Evolutionary conservation across 345 rosid genomes (phyloP).

Genomic region (Stellera chamaejasme): DNA sequence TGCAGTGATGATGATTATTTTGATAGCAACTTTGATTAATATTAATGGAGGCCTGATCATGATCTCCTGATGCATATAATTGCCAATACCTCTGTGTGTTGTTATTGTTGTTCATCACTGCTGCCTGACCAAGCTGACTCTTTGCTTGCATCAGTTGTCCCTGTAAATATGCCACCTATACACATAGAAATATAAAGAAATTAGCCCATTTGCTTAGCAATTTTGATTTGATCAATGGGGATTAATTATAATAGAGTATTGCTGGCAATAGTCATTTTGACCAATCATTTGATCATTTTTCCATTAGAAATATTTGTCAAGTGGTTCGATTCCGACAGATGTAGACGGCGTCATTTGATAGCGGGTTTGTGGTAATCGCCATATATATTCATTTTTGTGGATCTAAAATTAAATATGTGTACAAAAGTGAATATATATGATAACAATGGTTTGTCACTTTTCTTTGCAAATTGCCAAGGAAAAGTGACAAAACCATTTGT

Average conservation of each 20-base stretch:
- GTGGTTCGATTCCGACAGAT: too few relatives aligned
- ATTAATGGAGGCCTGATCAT: constrained; percentile 19
- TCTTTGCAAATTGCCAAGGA: too few relatives aligned
- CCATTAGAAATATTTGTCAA: too few relatives aligned
- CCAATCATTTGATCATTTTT: too few relatives aligned
- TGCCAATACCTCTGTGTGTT: constrained; percentile 30
- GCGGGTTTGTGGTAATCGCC: too few relatives aligned
- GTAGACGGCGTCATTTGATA: too few relatives aligned
- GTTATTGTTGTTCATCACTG: constrained; percentile 19
- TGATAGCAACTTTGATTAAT: constrained; percentile 5
- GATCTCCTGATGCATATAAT: constrained; percentile 10
- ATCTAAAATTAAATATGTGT: too few relatives aligned
- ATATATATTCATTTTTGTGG: too few relatives aligned
- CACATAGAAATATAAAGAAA: not conserved
- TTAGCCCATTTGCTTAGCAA: not conserved
- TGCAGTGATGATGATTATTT: constrained; percentile 7
- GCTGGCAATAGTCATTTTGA: too few relatives aligned
- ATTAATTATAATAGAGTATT: not conserved
- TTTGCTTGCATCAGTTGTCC: constrained; percentile 84
- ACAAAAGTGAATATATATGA: too few relatives aligned
- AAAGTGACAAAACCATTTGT: too few relatives aligned
- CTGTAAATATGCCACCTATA: constrained; percentile 78
- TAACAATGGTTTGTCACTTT: too few relatives aligned
- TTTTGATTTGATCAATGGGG: not conserved
- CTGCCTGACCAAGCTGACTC: constrained; percentile 55